Conservation (phyloP, 345 rosid species). For the Eutrema yunnanense region DNA sequence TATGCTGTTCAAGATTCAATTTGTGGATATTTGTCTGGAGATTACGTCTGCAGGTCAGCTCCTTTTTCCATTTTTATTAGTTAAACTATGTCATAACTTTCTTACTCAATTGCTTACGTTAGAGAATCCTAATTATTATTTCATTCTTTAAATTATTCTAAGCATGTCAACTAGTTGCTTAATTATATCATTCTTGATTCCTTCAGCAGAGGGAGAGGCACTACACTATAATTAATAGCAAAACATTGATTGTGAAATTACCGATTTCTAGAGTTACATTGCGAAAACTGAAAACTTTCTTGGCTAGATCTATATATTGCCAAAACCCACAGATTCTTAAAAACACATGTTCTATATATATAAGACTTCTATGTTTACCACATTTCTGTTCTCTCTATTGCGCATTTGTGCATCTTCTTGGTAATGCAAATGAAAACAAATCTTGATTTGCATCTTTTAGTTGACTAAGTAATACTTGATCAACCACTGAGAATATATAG, state of each 20-base stretch:
- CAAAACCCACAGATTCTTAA: background rate
- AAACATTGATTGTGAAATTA: background rate
- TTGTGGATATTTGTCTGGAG: conserved; percentile 25
- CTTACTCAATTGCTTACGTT: conserved; percentile 25
- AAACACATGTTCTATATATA: background rate
- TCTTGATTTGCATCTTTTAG: conserved; percentile 4
- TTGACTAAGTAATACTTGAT: conserved; percentile 6
- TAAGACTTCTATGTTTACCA: background rate
- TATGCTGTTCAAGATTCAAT: conserved; percentile 23
- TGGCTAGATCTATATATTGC: background rate
- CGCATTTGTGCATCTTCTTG: background rate
- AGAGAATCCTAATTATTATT: conserved; percentile 25
- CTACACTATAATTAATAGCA: background rate
- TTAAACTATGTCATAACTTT: conserved; percentile 30
- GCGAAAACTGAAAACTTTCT: background rate
- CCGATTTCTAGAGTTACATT: background rate
- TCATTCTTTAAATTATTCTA: conserved; percentile 17
- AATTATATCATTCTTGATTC: conserved; percentile 17
- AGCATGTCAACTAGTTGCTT: conserved; percentile 28
- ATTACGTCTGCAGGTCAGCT: conserved; percentile 32
- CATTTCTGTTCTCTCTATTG: background rate
- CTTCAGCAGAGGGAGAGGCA: conserved; percentile 2
- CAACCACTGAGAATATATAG: background rate
- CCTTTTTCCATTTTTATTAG: conserved; percentile 16
- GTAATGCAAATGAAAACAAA: background rate